Evolutionary conservation across 2,329 filamentous ascomycete species (phyloP), one percentile per base, ranked within the genome.

Genomic region (Raffaelea albimanens): DNA sequence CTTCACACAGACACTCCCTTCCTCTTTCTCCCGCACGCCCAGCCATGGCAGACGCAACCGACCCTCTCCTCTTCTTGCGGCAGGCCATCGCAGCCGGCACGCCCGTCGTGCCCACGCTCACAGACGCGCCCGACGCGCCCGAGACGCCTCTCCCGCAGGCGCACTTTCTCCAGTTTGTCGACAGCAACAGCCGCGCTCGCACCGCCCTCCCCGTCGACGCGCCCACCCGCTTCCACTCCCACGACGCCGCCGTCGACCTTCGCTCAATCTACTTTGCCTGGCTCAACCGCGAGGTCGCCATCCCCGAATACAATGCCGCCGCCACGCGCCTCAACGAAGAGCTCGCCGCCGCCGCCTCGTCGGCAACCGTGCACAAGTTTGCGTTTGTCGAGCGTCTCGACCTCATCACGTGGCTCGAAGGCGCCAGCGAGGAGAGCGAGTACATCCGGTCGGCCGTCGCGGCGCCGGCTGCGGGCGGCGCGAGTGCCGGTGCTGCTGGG

Each of bases 201-300:
- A 72, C 80, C 47, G 73, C 80, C 5, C 74, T 94, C 50, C 72
- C 83, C 1, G 77, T 95, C 55, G 80, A 78, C 44, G 75, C 77
- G 14, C 75, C 83, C 10, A 98, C 93, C 56, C 87, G 93, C 58
- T 97, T 97, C 70, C 76, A 86, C 51, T 90, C 87, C n/a, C 77
- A 79, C 50, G 74, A 78, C 43, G 72, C 74, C 48, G 75, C 84
- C 4, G 82, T 95, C 58, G 87, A 96, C 62, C 73, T 98, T 56
- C 88, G 93, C 61, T 93, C 85, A 63, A 91, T 96, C 67, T 96
- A 91, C 71, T 95, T 97, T 62, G 89, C 89, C 48, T 98, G 89
- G 88, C 75, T 87, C 59, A 94, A 96, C 68, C 88, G 89, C 64
- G 91, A 97, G 69, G 81, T 85, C 47, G 81, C 85, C 47, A 89